Evolutionary conservation across 768 basidiomycete species (phyloP), one percentile per base, ranked within the genome.

Genomic region (Exidia glandulosa): DNA sequence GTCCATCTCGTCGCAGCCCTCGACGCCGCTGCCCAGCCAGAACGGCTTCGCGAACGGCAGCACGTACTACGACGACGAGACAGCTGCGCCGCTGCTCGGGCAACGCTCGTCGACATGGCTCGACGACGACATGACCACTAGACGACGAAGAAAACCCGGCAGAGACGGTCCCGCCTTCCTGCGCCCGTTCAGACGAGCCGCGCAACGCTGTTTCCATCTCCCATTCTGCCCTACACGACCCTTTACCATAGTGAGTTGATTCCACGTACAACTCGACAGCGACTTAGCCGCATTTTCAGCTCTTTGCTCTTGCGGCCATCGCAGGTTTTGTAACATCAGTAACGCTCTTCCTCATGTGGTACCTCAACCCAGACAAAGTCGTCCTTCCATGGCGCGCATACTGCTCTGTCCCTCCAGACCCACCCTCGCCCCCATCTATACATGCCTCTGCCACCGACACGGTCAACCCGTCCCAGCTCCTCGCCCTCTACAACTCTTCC

Each of bases 341-440:
- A 66, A 94, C 94, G 32, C 82, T 94, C 61, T 77, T 90, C 59
- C 79, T 97, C 73, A 93, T 93, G 68, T 88, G 96, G 72, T 81
- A 94, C 62, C 81, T 97, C 68, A 94, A 96, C 70, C 94, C 94
- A 60, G 95, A 98, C 79, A 97, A 96, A 72, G 86, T 88, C 57
- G 88, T 93, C 25, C 76, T 96, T 6, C 94, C 94, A 52, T 98
- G 94, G 94, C 84, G 93, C 65, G 84, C 87, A 25, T 96, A 95
- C 70, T 98, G 95, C 73, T 82, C 88, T 27, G 78, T 84, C 59
- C 87, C 86, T 3, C 80, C 78, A 55, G 64, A 76, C 60, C 75
- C 78, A 63, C 66, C 75, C 57, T 71, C 75, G 67, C 73, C 81
- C 57, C 73, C 76, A 63, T 65, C 79, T 61, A 69, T 71, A 58